Percentiles rank a stretch among this genome's conserved stretches.
Evolutionary conservation across 2,329 filamentous ascomycete species (phyloP).

Genomic region (Orbilia blumenaviensis): DNA sequence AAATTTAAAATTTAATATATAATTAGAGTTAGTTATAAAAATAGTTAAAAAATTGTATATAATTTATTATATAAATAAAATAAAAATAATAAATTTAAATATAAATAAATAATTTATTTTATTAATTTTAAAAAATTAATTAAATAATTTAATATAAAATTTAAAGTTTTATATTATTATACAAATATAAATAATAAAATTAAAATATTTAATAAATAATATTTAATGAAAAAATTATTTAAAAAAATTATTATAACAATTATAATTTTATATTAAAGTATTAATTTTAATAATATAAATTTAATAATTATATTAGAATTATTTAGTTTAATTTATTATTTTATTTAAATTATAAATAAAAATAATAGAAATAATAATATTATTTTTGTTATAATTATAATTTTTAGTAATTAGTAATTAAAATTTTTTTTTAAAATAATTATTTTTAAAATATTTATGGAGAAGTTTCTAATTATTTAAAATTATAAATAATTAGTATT

Average conservation of each 20-base stretch:
- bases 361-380: neutral
- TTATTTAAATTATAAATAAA: neutral
- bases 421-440: neutral
- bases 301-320: neutral
- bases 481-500: neutral
- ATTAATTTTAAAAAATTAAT: neutral
- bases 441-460: neutral
- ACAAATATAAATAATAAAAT: neutral
- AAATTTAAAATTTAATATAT: conserved; percentile 6
- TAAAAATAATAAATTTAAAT: neutral
- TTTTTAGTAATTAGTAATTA: neutral
- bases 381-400: neutral
- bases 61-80: neutral
- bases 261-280: neutral
- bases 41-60: neutral
- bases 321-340: neutral
- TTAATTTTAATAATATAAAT: neutral
- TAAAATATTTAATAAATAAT: neutral
- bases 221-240: neutral
- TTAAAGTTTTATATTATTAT: neutral
- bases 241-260: neutral
- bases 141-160: neutral
- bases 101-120: neutral
- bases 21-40: neutral
- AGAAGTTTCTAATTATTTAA: neutral